A percentile compares a stretch with the other conserved stretches of the same genome.
These are phyloP conservation scores for Seminavis robusta DNA, from an alignment of 108 stramenopile genomes.

Conservation along the genomic window DNA sequence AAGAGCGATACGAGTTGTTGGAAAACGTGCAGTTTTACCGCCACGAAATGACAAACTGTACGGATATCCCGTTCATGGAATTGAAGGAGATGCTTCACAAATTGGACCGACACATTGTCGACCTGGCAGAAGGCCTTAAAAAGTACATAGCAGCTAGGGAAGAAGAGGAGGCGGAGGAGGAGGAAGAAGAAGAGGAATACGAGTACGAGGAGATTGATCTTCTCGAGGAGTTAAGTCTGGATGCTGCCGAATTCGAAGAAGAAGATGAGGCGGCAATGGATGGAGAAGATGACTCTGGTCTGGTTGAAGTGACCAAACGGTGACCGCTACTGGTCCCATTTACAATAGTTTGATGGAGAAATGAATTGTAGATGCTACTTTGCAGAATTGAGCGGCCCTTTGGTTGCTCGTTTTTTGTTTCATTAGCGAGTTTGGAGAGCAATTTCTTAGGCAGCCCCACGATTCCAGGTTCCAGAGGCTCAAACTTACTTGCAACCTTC, in stretches of 20 bases:
- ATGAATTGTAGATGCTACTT: too few relatives aligned
- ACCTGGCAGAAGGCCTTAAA: slow-evolving; percentile 15
- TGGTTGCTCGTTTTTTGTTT: too few relatives aligned
- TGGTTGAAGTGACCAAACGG: too few relatives aligned
- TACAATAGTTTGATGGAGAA: too few relatives aligned
- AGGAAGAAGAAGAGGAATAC: slow-evolving; percentile 18
- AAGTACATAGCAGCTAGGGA: slow-evolving; percentile 6
- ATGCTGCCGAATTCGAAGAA: slow-evolving; percentile 30
- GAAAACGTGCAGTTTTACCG: slow-evolving; percentile 31
- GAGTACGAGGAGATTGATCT: slow-evolving; percentile 19
- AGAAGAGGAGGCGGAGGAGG: slow-evolving; percentile 8
- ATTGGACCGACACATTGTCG: slow-evolving; percentile 28
- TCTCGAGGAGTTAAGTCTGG: too few relatives aligned
- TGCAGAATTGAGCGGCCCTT: too few relatives aligned
- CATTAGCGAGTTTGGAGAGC: too few relatives aligned
- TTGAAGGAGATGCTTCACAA: slow-evolving; percentile 22
- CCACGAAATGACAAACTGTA: slow-evolving; percentile 35
- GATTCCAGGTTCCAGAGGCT: too few relatives aligned
- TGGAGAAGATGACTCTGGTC: slow-evolving; percentile 6
- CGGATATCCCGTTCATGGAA: slow-evolving; percentile 30
- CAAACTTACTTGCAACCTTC: too few relatives aligned
- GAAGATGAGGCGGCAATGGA: slow-evolving; percentile 35
- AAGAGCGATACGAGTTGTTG: slow-evolving; percentile 22
- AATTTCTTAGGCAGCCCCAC: too few relatives aligned
- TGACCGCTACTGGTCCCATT: too few relatives aligned